Evolutionary conservation across 78 protist species (phyloP), one percentile per base, ranked within the genome.

Genomic region (Cavenderia fasciculata): DNA sequence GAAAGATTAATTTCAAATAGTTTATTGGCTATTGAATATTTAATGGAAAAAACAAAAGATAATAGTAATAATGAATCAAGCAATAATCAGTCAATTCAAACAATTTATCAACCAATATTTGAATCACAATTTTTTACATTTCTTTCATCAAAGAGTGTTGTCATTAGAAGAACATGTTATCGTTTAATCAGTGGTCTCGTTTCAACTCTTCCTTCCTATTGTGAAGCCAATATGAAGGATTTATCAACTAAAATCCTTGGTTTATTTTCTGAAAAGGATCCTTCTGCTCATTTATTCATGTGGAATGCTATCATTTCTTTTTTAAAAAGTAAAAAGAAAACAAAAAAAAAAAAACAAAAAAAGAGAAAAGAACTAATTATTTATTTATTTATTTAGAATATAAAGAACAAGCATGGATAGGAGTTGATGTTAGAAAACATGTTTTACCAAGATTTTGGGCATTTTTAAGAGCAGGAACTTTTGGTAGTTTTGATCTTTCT

Each of bases 381-480:
- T n/a, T n/a, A n/a, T n/a, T n/a, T 31, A n/a, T 40, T 40, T 63
- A 10, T 63, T 40, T 21, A 63, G 72, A 63, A 16, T 79, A 79
- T 54, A 40, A 40, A 4, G 88, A 79, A 4, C 46, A 65, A 41
- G 76, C 88, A 38, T 79, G 88, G 88, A 3, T 27, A 6, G 44
- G 59, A 40, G 88, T 79, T 0, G 88, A 79, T 66, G 88, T 59
- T n/a, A 36, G 88, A 27, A 79, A 79, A 33, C 88, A 79, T 52
- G 88, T 79, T 5, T 56, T 79, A 2, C 88, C 88, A 65, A 62
- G 88, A 54, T 79, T 79, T 23, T 79, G 88, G 88, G 63, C 88
- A 66, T 79, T 79, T 46, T 18, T 79, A 0, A 79, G 76, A 54
- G 12, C 66, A 11, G 88, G 72, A 52, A 36, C 68, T 8, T 79